Base-by-base conservation (phyloP, 2,329 filamentous ascomycete genomes). In the Phialophora macrospora region DNA sequence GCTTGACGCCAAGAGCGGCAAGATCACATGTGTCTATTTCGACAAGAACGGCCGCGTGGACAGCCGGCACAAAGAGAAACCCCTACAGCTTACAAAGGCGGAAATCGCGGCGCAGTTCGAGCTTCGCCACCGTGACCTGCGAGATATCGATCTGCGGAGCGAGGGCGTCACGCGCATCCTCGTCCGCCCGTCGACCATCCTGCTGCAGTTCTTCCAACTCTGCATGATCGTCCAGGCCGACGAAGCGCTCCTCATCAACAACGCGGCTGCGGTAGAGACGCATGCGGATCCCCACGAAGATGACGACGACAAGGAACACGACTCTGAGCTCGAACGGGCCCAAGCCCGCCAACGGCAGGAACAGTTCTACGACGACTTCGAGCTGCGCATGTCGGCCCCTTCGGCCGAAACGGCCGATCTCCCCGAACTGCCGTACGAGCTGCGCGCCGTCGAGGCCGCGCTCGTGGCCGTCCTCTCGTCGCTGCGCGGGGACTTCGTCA, bases 121-220 rank as follows among this genome's bases (percentile, higher is more conserved):
- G 20, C 62, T 69, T 9, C 64, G 64, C n/a, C 62, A 69, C 34
- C 76, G 76, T 1, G 76, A 78, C 68, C 64, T 78, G 41, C 74
- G 76, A 4, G 72, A 72, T 44, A 72, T 77, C 6, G 76, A 78
- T 46, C 72, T 77, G 17, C 70, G 72, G 3, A 77, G 76, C 0
- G 71, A 74, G 32, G 74, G 75, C 1, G 71, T 76, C 32, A 76
- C 76, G 3, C 75, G 77, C 62, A 72, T 78, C 32, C 64, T 78
- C 20, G 70, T 78, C 32, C 72, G 76, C 6, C 74, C 74, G 0
- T 67, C 60, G 2, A 74, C 75, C 3, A 74, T 78, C 38, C 68
- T 78, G 4, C 67, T 78, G 24, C 75, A 77, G 60, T 68, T 78
- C 26, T 78, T 78, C 63, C 73, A 74, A 55, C 64, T 78, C 30